Evolutionary conservation across 495 filamentous ascomycete genomes (phyloP).

Genomic region (Daldinia bambusicola): DNA sequence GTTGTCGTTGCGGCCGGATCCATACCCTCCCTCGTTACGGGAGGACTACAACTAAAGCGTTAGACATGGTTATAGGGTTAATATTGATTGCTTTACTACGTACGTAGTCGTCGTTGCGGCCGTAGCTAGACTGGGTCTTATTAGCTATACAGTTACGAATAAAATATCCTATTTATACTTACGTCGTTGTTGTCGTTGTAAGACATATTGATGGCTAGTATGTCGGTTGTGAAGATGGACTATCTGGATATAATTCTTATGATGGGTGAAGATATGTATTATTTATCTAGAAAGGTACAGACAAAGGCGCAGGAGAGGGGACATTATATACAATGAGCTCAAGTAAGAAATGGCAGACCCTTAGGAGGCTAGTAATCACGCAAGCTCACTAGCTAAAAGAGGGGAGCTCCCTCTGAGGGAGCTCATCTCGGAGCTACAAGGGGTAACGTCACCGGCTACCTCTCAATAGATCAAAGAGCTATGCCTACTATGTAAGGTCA

Average conservation of each 20-base stretch:
- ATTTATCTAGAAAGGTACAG: background rate
- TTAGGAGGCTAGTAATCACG: background rate
- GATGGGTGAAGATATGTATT: background rate
- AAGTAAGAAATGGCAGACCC: conserved; percentile 1
- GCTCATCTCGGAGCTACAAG: conserved; percentile 19
- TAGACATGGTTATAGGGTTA: background rate
- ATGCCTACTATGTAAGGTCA: conserved; percentile 25
- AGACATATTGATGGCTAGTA: conserved; percentile 43
- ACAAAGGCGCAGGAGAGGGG: conserved; percentile 14
- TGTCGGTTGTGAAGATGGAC: background rate
- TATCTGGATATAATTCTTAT: background rate
- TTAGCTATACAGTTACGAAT: conserved; percentile 14
- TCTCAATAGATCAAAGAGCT: conserved; percentile 41
- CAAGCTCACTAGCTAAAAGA: conserved; percentile 21
- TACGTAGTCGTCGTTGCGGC: conserved; percentile 19
- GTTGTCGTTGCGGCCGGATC: background rate
- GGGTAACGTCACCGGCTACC: conserved; percentile 33
- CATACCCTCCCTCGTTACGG: conserved; percentile 10
- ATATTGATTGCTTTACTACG: background rate
- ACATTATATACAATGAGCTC: conserved; percentile 35
- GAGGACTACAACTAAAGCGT: conserved; percentile 2
- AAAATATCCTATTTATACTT: background rate
- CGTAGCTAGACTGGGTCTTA: conserved; percentile 40
- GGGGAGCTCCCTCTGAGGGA: conserved; percentile 34
- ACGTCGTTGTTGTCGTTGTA: conserved; percentile 44